phyloP scores from a whole-genome alignment of 1,284 basidiomycete genomes.

The Coriolopsis trogii region DNA sequence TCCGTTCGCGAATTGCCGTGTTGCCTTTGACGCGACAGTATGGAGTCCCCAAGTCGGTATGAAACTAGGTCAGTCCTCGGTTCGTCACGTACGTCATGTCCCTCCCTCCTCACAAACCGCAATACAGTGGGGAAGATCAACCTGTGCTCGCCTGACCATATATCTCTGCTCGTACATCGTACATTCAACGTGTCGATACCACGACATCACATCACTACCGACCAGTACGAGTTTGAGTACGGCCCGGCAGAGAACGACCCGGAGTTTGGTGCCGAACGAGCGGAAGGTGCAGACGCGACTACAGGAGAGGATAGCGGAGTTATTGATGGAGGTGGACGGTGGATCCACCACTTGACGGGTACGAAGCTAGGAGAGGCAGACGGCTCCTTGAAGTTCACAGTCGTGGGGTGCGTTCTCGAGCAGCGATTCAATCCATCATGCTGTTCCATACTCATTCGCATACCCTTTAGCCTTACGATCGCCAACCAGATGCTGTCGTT shows the following conservation, averaged over 20 bases:
- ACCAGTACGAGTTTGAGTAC: slow-evolving; percentile 88
- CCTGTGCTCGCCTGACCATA: slow-evolving; percentile 91
- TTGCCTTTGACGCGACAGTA: slow-evolving; percentile 83
- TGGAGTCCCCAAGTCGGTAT: slow-evolving; percentile 91
- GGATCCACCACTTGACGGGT: slow-evolving; percentile 79
- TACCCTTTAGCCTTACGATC: slow-evolving; percentile 74
- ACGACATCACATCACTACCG: slow-evolving; percentile 84
- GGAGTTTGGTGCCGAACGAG: slow-evolving; percentile 54
- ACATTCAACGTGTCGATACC: slow-evolving; percentile 99
- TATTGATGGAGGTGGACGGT: slow-evolving; percentile 65
- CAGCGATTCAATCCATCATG: neutral
- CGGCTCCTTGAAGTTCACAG: slow-evolving; percentile 83
- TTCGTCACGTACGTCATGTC: neutral
- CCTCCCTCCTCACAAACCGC: neutral
- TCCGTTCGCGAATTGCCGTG: slow-evolving; percentile 80
- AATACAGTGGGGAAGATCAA: slow-evolving; percentile 81
- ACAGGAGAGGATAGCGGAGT: slow-evolving; percentile 31
- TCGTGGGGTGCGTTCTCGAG: slow-evolving; percentile 78
- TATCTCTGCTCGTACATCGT: slow-evolving; percentile 90
- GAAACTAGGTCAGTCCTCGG: slow-evolving; percentile 67
- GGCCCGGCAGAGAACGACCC: slow-evolving; percentile 78
- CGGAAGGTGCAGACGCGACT: slow-evolving; percentile 21
- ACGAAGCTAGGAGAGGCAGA: slow-evolving; percentile 72
- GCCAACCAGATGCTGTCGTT: slow-evolving; percentile 96
- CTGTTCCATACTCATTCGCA: slow-evolving; percentile 4